Evolutionary conservation across 2,329 filamentous ascomycete genomes (phyloP).

Genomic region (Phialophora chinensis): DNA sequence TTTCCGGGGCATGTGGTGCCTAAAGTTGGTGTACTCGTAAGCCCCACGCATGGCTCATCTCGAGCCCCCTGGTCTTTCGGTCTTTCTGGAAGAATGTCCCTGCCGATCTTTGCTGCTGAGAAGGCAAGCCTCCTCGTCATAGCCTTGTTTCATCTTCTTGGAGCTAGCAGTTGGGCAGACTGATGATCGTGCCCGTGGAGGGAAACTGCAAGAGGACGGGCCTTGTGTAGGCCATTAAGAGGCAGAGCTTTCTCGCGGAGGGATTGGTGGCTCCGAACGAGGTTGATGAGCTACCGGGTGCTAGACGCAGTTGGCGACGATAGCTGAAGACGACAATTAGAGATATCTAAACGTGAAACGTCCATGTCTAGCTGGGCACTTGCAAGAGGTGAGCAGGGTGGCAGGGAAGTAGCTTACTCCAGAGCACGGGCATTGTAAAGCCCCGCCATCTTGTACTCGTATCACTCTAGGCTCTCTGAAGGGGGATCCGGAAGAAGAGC

Average conservation of each 20-base stretch:
- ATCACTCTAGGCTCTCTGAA: neutral
- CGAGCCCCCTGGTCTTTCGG: neutral
- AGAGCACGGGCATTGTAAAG: neutral
- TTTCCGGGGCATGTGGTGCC: conserved; percentile 4
- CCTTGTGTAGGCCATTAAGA: neutral
- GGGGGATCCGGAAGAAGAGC: neutral
- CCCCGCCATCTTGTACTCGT: neutral
- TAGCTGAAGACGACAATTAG: neutral
- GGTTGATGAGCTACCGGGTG: neutral
- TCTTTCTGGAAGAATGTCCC: conserved; percentile 16
- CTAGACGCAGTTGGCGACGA: neutral
- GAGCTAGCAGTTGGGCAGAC: neutral
- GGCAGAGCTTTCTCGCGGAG: neutral
- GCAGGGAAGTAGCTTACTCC: neutral
- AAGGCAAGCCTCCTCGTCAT: conserved; percentile 16
- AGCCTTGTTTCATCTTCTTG: conserved; percentile 1
- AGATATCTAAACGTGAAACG: neutral
- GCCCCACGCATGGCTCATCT: neutral
- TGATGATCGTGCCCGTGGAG: conserved; percentile 8
- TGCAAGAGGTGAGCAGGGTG: neutral
- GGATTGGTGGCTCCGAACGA: neutral
- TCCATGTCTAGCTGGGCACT: neutral
- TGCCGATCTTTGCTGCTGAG: conserved; percentile 15
- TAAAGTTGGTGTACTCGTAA: neutral
- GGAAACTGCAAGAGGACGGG: conserved; percentile 4